Conservation (phyloP, 108 stramenopile genomes). For the Chaetoceros muelleri region DNA sequence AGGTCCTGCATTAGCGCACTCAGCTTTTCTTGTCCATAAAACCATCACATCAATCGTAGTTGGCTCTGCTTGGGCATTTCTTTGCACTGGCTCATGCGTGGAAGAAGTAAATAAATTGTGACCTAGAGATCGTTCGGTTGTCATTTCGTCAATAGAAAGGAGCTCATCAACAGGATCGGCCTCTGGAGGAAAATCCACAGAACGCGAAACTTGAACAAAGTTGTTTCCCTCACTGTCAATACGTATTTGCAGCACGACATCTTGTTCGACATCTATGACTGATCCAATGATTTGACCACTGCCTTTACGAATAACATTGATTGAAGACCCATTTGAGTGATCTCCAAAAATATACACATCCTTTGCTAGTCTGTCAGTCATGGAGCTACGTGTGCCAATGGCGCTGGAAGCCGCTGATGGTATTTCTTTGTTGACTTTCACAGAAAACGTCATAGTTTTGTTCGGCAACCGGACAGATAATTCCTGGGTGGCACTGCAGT, state of each 20-base stretch:
- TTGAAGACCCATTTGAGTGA: not conserved
- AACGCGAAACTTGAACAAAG: not conserved
- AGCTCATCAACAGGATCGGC: not conserved
- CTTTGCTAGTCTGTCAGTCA: too few species aligned
- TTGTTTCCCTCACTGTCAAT: not conserved
- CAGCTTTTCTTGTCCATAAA: not conserved
- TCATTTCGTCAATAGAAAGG: too few species aligned
- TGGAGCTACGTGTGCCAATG: too few species aligned
- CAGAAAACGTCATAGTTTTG: too few species aligned
- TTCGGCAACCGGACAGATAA: too few species aligned
- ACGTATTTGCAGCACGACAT: not conserved
- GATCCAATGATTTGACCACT: not conserved
- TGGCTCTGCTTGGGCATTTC: not conserved
- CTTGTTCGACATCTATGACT: not conserved
- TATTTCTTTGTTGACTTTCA: too few species aligned
- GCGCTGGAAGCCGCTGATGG: too few species aligned
- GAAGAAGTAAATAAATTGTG: too few species aligned
- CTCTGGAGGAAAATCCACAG: not conserved
- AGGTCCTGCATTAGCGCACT: not conserved
- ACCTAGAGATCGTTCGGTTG: too few species aligned
- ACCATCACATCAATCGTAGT: not conserved
- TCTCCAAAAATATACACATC: not conserved
- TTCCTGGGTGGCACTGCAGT: too few species aligned
- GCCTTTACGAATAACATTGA: not conserved
- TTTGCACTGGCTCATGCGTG: too few species aligned